Evolutionary conservation across 129 eudicot species (phyloP), one percentile per base, ranked within the genome.

Genomic region (Erigeron canadensis): DNA sequence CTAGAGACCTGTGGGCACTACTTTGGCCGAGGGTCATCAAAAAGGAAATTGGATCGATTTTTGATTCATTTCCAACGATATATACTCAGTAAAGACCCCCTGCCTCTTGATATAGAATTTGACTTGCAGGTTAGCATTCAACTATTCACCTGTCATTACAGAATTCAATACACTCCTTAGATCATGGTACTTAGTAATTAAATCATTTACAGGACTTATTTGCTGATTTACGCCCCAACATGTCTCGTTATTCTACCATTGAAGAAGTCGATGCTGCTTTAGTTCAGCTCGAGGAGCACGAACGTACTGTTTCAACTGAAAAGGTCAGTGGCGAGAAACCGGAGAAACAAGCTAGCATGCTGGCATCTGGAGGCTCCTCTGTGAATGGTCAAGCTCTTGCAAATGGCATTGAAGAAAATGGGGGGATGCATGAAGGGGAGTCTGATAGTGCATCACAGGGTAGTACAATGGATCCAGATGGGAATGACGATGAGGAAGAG

Each of bases 1-100:
- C 96, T 94, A 37, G 95, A 90, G 69, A 94, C 99, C 16, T 94
- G 99, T 81, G 99, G 99, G 63, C 99, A 90, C 58, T 94, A 94
- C 73, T 94, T 94, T 77, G 99, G 82, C 60, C 84, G 99, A 77
- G 99, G 99, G 45, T 94, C 99, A 10, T 89, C 99, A 67, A 94
- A 88, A 84, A 84, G 99, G 81, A 94, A 94, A 79, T 79, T 94
- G 8, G 97, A 94, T 74, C 87, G 97, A 15, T 94, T 94, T 82
- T 78, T 94, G 67, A 90, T 89, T 71, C 86, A 94, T 84, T 94
- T 94, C 72, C 99, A 94, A 71, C 86, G 99, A 54, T 94, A 90
- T 76, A 89, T 87, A 66, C 84, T 94, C 10, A 69, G 86, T 81
- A 90, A 94, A 81, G 97, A 93, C 8, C 82, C 85, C 47, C 81